A percentile compares a stretch with the other conserved stretches of the same genome.
phyloP scores from a whole-genome alignment of 2,329 filamentous ascomycete genomes.

The Calonectria crousiana region DNA sequence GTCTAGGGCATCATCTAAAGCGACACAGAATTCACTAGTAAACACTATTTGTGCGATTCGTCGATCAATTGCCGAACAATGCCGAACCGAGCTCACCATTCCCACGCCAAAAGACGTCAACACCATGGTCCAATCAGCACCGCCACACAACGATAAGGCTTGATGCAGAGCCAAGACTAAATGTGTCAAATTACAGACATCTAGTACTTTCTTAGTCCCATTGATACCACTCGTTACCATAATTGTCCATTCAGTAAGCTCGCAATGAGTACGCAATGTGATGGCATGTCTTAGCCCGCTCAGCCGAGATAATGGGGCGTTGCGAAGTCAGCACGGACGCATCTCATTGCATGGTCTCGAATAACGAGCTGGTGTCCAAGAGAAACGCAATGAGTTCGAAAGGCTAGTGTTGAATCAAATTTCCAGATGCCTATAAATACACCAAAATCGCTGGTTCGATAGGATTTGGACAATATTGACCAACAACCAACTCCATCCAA shows the following conservation, averaged over 20 bases:
- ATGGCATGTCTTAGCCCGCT: constrained; percentile 4
- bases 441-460: background rate
- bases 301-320: background rate
- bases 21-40: background rate
- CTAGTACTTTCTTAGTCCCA: background rate
- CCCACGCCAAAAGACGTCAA: constrained; percentile 25
- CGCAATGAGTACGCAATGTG: constrained; percentile 17
- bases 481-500: background rate
- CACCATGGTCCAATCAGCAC: constrained; percentile 21
- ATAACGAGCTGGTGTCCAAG: constrained; percentile 15
- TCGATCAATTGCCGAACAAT: constrained; percentile 14
- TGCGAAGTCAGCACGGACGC: background rate
- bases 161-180: background rate
- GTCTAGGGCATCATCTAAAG: background rate
- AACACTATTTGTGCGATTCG: background rate
- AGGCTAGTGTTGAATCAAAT: background rate
- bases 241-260: constrained; percentile 13
- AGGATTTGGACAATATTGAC: background rate
- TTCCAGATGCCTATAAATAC: constrained; percentile 6
- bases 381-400: constrained; percentile 11
- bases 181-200: background rate
- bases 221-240: background rate
- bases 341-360: background rate
- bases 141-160: constrained; percentile 10
- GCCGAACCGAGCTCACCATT: constrained; percentile 28